Evolutionary conservation across 805 yeast species (phyloP).

Genomic region (Trichomonascus vanleenenianus): DNA sequence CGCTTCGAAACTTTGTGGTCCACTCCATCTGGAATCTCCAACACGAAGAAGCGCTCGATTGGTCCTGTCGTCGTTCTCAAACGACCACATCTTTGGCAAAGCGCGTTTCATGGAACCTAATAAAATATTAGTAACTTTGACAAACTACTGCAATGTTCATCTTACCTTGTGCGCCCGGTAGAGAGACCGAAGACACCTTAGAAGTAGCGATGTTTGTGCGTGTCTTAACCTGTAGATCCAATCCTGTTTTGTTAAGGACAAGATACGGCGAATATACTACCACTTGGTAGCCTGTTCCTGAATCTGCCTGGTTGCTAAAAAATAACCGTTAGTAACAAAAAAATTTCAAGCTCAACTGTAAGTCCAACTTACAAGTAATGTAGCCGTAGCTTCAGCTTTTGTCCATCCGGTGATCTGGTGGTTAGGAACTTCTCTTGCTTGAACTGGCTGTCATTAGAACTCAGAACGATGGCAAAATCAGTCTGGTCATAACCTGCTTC

Average conservation of each 20-base stretch:
- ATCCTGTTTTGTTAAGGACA: constrained; percentile 72
- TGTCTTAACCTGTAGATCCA: constrained; percentile 49
- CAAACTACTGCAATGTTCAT: too few species aligned
- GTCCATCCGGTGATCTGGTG: constrained; percentile 53
- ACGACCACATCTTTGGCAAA: constrained; percentile 79
- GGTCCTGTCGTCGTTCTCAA: constrained; percentile 50
- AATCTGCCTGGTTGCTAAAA: constrained; percentile 26
- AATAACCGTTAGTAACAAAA: constrained; percentile 6
- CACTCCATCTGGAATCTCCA: constrained; percentile 64
- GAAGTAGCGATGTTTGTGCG: constrained; percentile 46
- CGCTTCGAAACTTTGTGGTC: constrained; percentile 77
- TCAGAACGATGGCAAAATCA: constrained; percentile 67
- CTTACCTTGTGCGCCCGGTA: not conserved
- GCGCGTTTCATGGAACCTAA: constrained; percentile 27
- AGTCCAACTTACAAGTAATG: constrained; percentile 41
- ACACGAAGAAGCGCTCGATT: constrained; percentile 61
- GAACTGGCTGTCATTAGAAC: constrained; percentile 37
- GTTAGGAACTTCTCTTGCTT: constrained; percentile 46
- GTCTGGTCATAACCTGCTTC: constrained; percentile 55
- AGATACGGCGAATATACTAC: constrained; percentile 80
- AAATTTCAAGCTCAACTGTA: not conserved
- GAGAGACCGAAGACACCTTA: constrained; percentile 9
- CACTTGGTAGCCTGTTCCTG: constrained; percentile 55
- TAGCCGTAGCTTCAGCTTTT: constrained; percentile 52
- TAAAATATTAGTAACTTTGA: too few species aligned